Evolutionary conservation across 1,284 basidiomycete genomes (phyloP), one percentile per base, ranked within the genome.

Genomic region (Sphaerobolus stellatus): DNA sequence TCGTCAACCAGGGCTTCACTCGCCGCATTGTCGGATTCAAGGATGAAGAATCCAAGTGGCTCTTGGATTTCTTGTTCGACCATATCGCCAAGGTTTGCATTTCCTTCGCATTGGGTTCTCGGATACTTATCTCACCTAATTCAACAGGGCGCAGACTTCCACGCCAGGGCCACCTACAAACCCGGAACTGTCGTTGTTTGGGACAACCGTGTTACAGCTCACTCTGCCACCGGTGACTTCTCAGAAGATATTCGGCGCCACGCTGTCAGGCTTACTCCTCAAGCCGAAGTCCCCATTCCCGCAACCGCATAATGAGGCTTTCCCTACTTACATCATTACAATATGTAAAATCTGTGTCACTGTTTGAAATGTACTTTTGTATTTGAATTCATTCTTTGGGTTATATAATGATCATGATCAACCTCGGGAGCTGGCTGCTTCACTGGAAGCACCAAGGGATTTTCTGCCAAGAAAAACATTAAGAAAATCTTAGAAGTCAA

Each of bases 1-100:
- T 81, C 64, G 74, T 86, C 66, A 83, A 85, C 67, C 75, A 77
- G 33, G 79, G 78, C 44, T 89, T 88, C 72, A 80, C 79, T 11
- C 71, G 76, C 27, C 74, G 74, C 58, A 88, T 89, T 61, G 82
- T 88, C 25, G 86, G 87, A 0, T 80, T 80, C 67, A 86, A 83
- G 70, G 61, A 76, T 30, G 84, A 87, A 60, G 87, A 90, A 65
- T 82, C 80, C 6, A 83, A 87, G 36, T 79, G 78, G 54, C 73
- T 88, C 27, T 72, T 87, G 57, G 78, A 80, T 56, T 80, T 86
- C 71, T 68, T 85, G 33, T 82, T 71, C 61, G 78, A 80, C 61
- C 83, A 86, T 59, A 74, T 80, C 54, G 69, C 73, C 16, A 72
- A 72, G 58, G 51, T 52, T n/a, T 20, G 40, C 9, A 41, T 7